Conservation (phyloP, 441 rosid species). For the Bocquillonia castaneifolia region DNA sequence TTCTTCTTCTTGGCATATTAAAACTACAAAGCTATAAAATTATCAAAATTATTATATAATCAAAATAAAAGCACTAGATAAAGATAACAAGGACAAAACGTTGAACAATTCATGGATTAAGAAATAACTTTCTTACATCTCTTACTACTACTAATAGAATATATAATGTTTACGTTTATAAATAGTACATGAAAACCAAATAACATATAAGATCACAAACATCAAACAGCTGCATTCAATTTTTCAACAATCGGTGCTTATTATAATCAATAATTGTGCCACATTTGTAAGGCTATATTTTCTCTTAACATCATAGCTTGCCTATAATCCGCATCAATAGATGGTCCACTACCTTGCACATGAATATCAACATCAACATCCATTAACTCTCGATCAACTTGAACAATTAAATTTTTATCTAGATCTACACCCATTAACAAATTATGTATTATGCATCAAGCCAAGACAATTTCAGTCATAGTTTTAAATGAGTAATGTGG, state of each 20-base stretch:
- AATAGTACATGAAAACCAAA: no score
- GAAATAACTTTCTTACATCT: no score
- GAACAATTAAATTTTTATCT: neutral
- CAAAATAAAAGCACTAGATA: no score
- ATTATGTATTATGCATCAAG: slow-evolving; percentile 6
- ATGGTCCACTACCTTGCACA: neutral
- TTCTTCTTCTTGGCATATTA: neutral
- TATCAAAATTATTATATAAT: no score
- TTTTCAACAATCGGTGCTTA: neutral
- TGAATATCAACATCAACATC: neutral
- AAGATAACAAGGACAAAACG: no score
- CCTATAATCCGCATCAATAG: neutral
- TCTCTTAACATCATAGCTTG: neutral
- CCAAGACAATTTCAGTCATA: neutral
- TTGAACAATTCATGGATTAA: no score
- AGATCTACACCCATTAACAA: neutral
- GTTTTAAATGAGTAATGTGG: neutral
- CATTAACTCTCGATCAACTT: neutral
- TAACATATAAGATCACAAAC: neutral
- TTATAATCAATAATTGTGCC: neutral
- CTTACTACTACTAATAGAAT: no score
- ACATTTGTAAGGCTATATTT: neutral
- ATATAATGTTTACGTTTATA: no score
- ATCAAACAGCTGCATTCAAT: neutral
- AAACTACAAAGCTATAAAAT: no score